Evolutionary conservation across 73 alveolate genomes (phyloP).

Genomic region (Paramecium sonneborni): DNA sequence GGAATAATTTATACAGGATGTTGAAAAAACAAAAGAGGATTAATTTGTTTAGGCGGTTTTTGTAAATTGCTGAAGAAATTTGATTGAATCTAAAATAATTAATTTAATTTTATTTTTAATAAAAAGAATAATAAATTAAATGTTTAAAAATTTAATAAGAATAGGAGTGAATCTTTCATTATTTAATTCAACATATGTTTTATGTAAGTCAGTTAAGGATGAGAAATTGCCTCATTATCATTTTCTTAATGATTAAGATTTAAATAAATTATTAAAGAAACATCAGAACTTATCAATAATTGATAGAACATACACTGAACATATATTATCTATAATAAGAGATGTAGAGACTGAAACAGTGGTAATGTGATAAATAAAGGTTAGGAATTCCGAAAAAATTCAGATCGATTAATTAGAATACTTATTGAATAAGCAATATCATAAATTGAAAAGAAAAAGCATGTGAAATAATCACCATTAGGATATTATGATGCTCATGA

Average conservation of each 20-base stretch:
- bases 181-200: not conserved
- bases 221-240: constrained; percentile 22
- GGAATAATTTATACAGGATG: too few relatives aligned
- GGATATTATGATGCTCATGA: constrained; percentile 72
- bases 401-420: constrained; percentile 79
- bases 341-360: constrained; percentile 52
- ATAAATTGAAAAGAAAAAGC: constrained; percentile 68
- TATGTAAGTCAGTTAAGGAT: not conserved
- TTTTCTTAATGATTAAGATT: constrained; percentile 26
- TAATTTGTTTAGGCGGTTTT: constrained; percentile 68
- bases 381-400: constrained; percentile 72
- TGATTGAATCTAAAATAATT: not conserved
- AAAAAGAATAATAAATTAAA: not conserved
- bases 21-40: constrained; percentile 62
- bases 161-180: not conserved
- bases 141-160: not conserved
- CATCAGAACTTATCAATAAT: constrained; percentile 46
- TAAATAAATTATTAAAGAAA: constrained; percentile 48
- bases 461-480: constrained; percentile 69
- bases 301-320: constrained; percentile 34
- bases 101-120: not conserved
- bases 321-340: constrained; percentile 47
- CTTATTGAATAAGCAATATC: constrained; percentile 78
- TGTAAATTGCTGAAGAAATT: constrained; percentile 62
- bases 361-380: not conserved